Percentiles rank a stretch among this genome's conserved stretches.
Conservation (phyloP, 2,329 filamentous ascomycete genomes). For the Trematosphaeria pertusa region DNA sequence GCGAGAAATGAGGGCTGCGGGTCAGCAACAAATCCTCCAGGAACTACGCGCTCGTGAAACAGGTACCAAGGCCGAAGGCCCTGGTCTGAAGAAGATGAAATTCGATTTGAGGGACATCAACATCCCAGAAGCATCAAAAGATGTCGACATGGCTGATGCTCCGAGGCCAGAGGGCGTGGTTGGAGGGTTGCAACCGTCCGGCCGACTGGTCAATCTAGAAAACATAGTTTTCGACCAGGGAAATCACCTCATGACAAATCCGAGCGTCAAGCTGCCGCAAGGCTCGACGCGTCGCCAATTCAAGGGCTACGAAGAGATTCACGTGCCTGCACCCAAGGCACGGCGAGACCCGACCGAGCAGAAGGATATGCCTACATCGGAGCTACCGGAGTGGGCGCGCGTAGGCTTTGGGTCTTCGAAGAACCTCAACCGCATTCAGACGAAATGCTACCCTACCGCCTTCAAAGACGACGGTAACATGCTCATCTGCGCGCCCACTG, state of each 20-base stretch:
- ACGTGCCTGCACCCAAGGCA: conserved; percentile 91
- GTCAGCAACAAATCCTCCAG: conserved; percentile 83
- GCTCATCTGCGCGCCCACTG: conserved; percentile 96
- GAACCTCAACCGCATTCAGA: conserved; percentile 93
- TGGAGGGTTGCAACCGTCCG: conserved; percentile 86
- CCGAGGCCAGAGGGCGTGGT: conserved; percentile 62
- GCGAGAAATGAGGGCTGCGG: conserved; percentile 89
- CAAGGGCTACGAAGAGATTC: conserved; percentile 98
- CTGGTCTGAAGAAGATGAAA: conserved; percentile 80
- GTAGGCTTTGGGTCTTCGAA: conserved; percentile 84
- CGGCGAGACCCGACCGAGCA: conserved; percentile 79
- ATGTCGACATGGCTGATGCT: conserved; percentile 49
- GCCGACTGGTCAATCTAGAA: conserved; percentile 88
- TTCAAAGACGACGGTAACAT: conserved; percentile 96
- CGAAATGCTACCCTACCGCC: conserved; percentile 87
- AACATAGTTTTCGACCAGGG: conserved; percentile 97
- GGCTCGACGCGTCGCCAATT: conserved; percentile 94
- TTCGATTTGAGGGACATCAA: conserved; percentile 86
- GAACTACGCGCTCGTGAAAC: conserved; percentile 80
- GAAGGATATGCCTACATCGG: conserved; percentile 79
- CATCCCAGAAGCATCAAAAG: conserved; percentile 67
- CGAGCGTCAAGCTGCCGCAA: conserved; percentile 89
- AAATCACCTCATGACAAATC: conserved; percentile 99
- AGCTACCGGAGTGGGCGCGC: conserved; percentile 92
- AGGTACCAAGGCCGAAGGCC: conserved; percentile 61